Evolutionary conservation across 2,329 filamentous ascomycete genomes (phyloP), one percentile per base, ranked within the genome.

Genomic region (Fusarium beomiforme): DNA sequence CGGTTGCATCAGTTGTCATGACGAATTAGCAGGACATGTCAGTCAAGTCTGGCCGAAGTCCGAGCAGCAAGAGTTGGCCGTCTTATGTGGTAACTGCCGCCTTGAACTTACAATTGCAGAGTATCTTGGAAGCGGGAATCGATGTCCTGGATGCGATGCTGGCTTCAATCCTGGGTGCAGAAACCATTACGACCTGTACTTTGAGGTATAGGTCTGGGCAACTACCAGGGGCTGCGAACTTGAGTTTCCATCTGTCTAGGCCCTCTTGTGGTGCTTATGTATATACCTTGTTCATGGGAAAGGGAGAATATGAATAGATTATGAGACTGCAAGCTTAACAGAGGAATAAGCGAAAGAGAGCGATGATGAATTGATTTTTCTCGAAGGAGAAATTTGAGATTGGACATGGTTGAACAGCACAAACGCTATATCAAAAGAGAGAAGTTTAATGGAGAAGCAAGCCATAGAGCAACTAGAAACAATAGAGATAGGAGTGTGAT

Each of bases 111-210:
- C 42, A 2, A 68, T 67, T 1, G 6, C 14, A 23, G 64, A 67
- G 6, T 67, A 67, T 31, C 23, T 67, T 2, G 29, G 11, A 3
- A 51, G 64, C 5, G 23, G 36, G 0, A 57, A 42, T 6, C 23
- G 11, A 6, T 67, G 64, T 11, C 64, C 57, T 3, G n/a, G 64
- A 4, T 67, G 64, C 3, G 11, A 6, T 17, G 57, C 64, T 24
- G 49, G 64, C 3, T 67, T 67, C 17, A 67, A 67, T 8, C 64
- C 64, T n/a, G 64, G 64, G 8, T 67, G 64, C 21, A 67, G 24
- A 2, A 68, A 33, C 10, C 64, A 67, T 11, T 67, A 67, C 6
- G 46, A 34, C 9, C 3, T 67, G 16, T 67, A 67, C 23, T 67
- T 67, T 17, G 64, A 63, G 19, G 19, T 50, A 12, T 68, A 67